phyloP scores from a whole-genome alignment of 768 basidiomycete genomes.

The Lentinula detonsa region DNA sequence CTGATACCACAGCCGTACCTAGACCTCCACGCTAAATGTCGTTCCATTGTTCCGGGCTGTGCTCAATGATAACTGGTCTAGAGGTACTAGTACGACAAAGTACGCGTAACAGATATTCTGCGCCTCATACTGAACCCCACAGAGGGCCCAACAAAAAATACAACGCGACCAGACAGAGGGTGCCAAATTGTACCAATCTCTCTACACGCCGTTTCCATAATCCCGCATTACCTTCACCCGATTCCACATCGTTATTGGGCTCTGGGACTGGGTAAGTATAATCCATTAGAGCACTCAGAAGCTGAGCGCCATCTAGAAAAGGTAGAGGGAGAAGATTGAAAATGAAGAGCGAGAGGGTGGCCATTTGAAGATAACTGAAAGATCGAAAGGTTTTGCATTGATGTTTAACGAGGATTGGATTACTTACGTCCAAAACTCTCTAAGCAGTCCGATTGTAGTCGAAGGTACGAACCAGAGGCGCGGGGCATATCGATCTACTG shows the following conservation, averaged over 20 bases:
- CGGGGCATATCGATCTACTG: conserved; percentile 43
- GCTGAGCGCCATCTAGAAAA: conserved; percentile 63
- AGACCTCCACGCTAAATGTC: too few relatives aligned
- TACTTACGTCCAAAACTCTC: conserved; percentile 54
- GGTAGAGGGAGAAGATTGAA: conserved; percentile 79
- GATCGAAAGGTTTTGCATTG: not conserved
- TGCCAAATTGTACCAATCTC: not conserved
- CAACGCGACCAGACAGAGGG: not conserved
- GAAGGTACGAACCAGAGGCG: conserved; percentile 34
- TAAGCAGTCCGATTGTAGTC: conserved; percentile 29
- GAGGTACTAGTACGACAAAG: too few relatives aligned
- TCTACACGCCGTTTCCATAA: not conserved
- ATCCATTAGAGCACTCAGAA: conserved; percentile 31
- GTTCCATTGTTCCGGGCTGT: too few relatives aligned
- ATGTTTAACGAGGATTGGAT: not conserved
- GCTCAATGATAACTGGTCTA: too few relatives aligned
- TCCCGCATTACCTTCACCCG: not conserved
- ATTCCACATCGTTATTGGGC: not conserved
- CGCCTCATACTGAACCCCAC: not conserved
- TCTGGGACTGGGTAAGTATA: not conserved
- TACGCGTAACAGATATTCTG: too few relatives aligned
- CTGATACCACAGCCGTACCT: too few relatives aligned
- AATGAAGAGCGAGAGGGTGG: conserved; percentile 73
- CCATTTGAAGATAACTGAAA: conserved; percentile 52
- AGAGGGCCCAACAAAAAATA: not conserved